A percentile compares a stretch with the other conserved stretches of the same genome.
These are phyloP conservation scores for Lichtheimia hyalospora DNA, from an alignment of 371 early-diverging fungal genomes.

Conservation along the genomic window DNA sequence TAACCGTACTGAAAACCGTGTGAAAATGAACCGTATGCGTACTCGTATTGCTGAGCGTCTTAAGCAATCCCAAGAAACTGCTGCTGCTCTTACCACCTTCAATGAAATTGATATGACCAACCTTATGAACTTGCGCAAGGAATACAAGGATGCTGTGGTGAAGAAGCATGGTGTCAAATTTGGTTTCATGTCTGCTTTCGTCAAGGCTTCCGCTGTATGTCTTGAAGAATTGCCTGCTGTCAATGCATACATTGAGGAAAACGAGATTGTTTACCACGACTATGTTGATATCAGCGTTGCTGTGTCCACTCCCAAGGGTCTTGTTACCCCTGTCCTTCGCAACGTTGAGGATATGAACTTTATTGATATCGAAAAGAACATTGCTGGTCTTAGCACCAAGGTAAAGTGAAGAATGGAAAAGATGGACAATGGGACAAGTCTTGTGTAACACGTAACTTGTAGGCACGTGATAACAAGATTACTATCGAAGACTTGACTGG, in stretches of 20 bases:
- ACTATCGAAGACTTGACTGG: constrained; percentile 96
- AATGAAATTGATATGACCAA: constrained; percentile 98
- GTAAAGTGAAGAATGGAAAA: constrained; percentile 26
- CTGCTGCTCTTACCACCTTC: constrained; percentile 97
- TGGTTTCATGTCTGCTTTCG: constrained; percentile 97
- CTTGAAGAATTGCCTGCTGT: constrained; percentile 89
- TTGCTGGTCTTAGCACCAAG: constrained; percentile 87
- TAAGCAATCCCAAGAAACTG: constrained; percentile 95
- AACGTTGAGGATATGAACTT: constrained; percentile 86
- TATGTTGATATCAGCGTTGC: constrained; percentile 95
- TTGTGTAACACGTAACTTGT: constrained; percentile 1
- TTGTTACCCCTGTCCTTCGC: constrained; percentile 95
- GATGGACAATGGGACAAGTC: constrained; percentile 2
- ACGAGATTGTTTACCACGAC: constrained; percentile 89
- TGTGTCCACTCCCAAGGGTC: constrained; percentile 97
- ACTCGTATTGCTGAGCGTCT: constrained; percentile 89
- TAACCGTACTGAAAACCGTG: constrained; percentile 66
- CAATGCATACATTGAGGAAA: constrained; percentile 90
- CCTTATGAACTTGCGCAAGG: constrained; percentile 84
- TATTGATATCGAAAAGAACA: constrained; percentile 88
- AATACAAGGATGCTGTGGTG: constrained; percentile 92
- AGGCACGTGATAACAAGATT: constrained; percentile 94
- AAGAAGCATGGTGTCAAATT: constrained; percentile 96
- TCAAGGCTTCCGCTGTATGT: constrained; percentile 86
- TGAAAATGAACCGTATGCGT: constrained; percentile 98